A percentile compares a stretch with the other conserved stretches of the same genome.
Evolutionary conservation across 148 eudicot species (phyloP).

Genomic region (Spergularia marina): DNA sequence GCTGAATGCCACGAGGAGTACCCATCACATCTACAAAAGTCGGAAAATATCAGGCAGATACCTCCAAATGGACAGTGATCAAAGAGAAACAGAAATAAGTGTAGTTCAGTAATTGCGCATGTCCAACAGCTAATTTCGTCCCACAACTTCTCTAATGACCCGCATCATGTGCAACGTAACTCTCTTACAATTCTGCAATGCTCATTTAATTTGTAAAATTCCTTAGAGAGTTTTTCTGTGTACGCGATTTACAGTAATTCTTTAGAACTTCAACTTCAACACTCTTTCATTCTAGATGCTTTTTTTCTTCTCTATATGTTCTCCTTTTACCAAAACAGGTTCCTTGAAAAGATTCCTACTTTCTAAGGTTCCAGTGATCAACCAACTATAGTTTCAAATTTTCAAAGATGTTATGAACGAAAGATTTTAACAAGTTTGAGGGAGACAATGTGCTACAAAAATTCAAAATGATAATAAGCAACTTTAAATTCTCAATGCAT

Average conservation of each 20-base stretch:
- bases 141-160: constrained; percentile 1
- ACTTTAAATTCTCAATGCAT: neutral
- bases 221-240: neutral
- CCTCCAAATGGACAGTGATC: neutral
- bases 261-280: neutral
- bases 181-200: neutral
- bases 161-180: neutral
- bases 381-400: neutral
- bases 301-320: neutral
- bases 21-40: constrained; percentile 39
- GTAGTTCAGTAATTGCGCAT: neutral
- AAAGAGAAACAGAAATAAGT: neutral
- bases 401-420: neutral
- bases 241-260: neutral
- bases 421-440: neutral
- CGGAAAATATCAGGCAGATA: neutral
- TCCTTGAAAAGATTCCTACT: neutral
- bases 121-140: neutral
- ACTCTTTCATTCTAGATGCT: neutral
- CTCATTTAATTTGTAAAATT: neutral
- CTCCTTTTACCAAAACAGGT: neutral
- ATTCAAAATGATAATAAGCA: neutral
- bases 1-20: constrained; percentile 9
- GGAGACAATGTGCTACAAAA: neutral
- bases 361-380: neutral